A percentile compares a stretch with the other conserved stretches of the same genome.
These are phyloP conservation scores for Fraxinus angustifolia DNA, from an alignment of 305 asterid species.

Conservation along the genomic window DNA sequence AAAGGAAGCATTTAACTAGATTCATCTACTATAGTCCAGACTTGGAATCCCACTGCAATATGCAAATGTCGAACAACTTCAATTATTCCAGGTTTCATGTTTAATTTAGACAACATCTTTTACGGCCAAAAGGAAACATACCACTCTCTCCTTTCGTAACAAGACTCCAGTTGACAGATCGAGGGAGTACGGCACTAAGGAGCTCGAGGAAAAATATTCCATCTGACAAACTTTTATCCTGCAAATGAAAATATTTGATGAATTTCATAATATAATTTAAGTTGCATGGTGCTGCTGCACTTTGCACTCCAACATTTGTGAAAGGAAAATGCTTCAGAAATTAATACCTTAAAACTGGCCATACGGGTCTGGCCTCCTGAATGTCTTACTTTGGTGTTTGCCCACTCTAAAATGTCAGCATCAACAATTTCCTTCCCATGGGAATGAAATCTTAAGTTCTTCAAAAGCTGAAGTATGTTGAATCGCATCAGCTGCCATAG, in stretches of 20 bases:
- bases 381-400: constrained; percentile 63
- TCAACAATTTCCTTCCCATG: constrained; percentile 82
- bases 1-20: neutral
- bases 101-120: neutral
- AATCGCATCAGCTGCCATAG: constrained; percentile 95
- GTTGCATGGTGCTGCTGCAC: neutral
- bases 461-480: constrained; percentile 88
- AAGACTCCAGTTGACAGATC: constrained; percentile 95
- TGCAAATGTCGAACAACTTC: neutral
- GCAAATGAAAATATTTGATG: constrained; percentile 21
- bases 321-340: neutral
- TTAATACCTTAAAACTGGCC: constrained; percentile 74
- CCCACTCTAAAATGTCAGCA: constrained; percentile 83
- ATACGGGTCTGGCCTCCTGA: constrained; percentile 67
- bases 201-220: constrained; percentile 90
- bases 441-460: constrained; percentile 82
- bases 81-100: neutral
- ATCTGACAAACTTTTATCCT: constrained; percentile 85
- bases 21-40: neutral
- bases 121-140: constrained; percentile 22
- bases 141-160: constrained; percentile 87
- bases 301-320: constrained; percentile 1
- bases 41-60: neutral
- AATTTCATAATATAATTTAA: neutral
- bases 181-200: constrained; percentile 88